These are phyloP conservation scores for Candida stauntonica DNA, from an alignment of 805 yeast species.

Conservation along the genomic window DNA sequence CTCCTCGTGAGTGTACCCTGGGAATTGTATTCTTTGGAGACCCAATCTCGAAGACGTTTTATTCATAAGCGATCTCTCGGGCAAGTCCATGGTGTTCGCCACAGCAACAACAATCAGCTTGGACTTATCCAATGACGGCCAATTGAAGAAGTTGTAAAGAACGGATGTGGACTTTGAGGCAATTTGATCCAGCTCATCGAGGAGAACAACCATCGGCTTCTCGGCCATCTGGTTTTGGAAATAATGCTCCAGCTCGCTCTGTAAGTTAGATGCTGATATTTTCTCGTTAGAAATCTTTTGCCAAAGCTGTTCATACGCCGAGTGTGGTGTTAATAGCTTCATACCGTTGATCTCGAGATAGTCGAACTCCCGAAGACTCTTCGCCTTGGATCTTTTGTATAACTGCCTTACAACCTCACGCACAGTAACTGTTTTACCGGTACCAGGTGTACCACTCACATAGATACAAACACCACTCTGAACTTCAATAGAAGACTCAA, in stretches of 20 bases:
- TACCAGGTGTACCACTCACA: slow-evolving; percentile 96
- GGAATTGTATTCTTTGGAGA: slow-evolving; percentile 76
- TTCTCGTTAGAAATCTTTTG: slow-evolving; percentile 52
- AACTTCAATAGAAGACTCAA: slow-evolving; percentile 68
- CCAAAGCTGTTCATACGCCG: slow-evolving; percentile 83
- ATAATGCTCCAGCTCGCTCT: slow-evolving; percentile 55
- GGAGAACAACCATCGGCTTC: slow-evolving; percentile 55
- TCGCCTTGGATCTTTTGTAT: slow-evolving; percentile 35
- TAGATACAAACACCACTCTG: slow-evolving; percentile 80
- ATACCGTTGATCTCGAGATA: slow-evolving; percentile 89
- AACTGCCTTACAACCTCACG: slow-evolving; percentile 78
- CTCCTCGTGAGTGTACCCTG: slow-evolving; percentile 82
- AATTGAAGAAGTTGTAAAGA: slow-evolving; percentile 93
- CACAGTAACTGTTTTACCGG: slow-evolving; percentile 93
- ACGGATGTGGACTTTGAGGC: slow-evolving; percentile 79
- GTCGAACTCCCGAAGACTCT: slow-evolving; percentile 48
- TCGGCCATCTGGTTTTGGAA: slow-evolving; percentile 38
- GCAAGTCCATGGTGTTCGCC: slow-evolving; percentile 96
- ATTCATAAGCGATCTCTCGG: slow-evolving; percentile 81
- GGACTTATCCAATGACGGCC: slow-evolving; percentile 87
- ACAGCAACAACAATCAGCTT: slow-evolving; percentile 85
- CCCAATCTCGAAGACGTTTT: slow-evolving; percentile 92
- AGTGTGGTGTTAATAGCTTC: slow-evolving; percentile 71
- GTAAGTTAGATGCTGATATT: slow-evolving; percentile 53
- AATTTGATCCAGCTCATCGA: slow-evolving; percentile 93